These are phyloP conservation scores for Neurospora africana DNA, from an alignment of 495 filamentous ascomycete species.

Conservation along the genomic window DNA sequence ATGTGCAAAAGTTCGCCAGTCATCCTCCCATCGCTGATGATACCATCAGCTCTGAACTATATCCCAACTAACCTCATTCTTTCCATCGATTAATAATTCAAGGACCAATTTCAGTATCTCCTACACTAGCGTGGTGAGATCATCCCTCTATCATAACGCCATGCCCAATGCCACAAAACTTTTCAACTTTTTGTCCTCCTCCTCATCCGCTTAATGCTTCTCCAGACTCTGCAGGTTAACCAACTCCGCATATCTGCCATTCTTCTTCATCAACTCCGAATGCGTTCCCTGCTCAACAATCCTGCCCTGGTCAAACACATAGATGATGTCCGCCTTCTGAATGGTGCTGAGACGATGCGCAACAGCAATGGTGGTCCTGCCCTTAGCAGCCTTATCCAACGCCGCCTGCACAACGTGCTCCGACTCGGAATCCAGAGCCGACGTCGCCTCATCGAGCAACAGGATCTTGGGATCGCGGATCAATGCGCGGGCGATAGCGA, in stretches of 20 bases:
- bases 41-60: neutral
- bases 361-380: slow-evolving; percentile 66
- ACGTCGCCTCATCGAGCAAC: slow-evolving; percentile 75
- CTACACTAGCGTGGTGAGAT: neutral
- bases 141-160: neutral
- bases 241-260: slow-evolving; percentile 47
- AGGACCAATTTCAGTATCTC: too few relatives aligned
- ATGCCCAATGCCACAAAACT: neutral
- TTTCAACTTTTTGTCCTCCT: neutral
- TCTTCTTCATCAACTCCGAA: slow-evolving; percentile 37
- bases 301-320: slow-evolving; percentile 45
- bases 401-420: slow-evolving; percentile 67
- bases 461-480: slow-evolving; percentile 62
- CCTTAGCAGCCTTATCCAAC: slow-evolving; percentile 52
- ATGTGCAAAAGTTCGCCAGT: neutral
- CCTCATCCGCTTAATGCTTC: slow-evolving; percentile 26
- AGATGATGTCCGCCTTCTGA: slow-evolving; percentile 50
- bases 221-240: slow-evolving; percentile 63
- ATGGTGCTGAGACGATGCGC: slow-evolving; percentile 54
- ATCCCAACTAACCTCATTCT: neutral
- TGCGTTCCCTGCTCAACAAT: slow-evolving; percentile 50
- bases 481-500: slow-evolving; percentile 70
- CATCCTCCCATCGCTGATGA: neutral
- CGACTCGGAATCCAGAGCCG: slow-evolving; percentile 63
- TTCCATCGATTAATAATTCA: neutral